A percentile compares a stretch with the other conserved stretches of the same genome.
These are phyloP conservation scores for Symmetrospora coprosmae DNA, from an alignment of 768 basidiomycete genomes.

Conservation along the genomic window DNA sequence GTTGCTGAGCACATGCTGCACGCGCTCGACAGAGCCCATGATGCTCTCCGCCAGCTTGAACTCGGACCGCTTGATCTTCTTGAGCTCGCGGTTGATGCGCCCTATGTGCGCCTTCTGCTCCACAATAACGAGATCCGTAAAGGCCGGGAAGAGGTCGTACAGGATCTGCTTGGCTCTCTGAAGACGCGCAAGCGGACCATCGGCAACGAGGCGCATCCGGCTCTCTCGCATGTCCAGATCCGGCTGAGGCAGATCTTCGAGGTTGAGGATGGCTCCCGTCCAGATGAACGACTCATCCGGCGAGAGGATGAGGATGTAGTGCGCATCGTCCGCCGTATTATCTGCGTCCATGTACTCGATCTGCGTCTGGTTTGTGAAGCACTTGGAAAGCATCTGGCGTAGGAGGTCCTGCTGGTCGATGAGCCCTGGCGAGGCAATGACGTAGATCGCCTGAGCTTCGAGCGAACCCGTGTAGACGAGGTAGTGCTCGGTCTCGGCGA, in stretches of 20 bases:
- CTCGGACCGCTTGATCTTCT: constrained; percentile 77
- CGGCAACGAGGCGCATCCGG: constrained; percentile 79
- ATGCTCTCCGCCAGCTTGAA: constrained; percentile 83
- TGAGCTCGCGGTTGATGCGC: constrained; percentile 68
- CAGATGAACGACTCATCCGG: constrained; percentile 76
- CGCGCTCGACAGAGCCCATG: constrained; percentile 76
- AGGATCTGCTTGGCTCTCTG: constrained; percentile 52
- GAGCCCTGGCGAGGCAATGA: constrained; percentile 65
- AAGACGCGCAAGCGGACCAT: constrained; percentile 67
- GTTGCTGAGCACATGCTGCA: constrained; percentile 51
- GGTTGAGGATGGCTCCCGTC: constrained; percentile 72
- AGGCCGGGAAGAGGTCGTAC: constrained; percentile 36
- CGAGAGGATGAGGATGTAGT: constrained; percentile 73
- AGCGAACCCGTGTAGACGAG: constrained; percentile 77
- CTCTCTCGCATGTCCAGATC: constrained; percentile 74
- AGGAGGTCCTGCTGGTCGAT: constrained; percentile 63
- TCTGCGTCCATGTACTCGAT: constrained; percentile 31
- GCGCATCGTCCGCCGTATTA: constrained; percentile 27
- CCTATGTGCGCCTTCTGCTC: constrained; percentile 87
- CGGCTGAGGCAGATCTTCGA: constrained; percentile 53
- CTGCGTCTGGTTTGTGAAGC: constrained; percentile 46
- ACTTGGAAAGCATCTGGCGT: constrained; percentile 63
- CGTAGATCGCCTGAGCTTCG: constrained; percentile 82
- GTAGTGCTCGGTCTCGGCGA: constrained; percentile 76
- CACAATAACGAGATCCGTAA: constrained; percentile 44